phyloP scores from a whole-genome alignment of 768 basidiomycete genomes.

The Podaxis mareebaensis region DNA sequence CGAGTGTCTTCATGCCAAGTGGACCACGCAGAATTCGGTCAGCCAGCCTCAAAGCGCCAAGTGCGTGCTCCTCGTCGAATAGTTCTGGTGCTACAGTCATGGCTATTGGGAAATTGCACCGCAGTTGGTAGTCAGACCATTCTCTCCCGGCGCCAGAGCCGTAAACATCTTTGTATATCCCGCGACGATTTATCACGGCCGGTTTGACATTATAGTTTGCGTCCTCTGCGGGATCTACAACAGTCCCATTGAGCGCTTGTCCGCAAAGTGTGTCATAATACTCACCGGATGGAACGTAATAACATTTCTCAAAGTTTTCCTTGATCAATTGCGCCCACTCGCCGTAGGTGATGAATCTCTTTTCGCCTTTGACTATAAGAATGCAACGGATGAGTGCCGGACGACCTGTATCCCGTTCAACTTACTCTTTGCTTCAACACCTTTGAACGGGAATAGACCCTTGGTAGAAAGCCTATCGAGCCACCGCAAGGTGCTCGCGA shows the following conservation, averaged over 20 bases:
- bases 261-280: neutral
- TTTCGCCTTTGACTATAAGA: constrained; percentile 64
- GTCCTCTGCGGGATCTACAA: constrained; percentile 71
- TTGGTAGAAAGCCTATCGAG: constrained; percentile 61
- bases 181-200: constrained; percentile 78
- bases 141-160: constrained; percentile 85
- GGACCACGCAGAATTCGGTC: constrained; percentile 83
- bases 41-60: constrained; percentile 77
- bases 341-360: constrained; percentile 77
- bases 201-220: constrained; percentile 67
- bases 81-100: constrained; percentile 98
- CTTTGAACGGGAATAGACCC: constrained; percentile 86
- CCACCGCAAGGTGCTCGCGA: constrained; percentile 95
- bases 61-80: constrained; percentile 79
- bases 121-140: constrained; percentile 97
- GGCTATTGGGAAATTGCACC: constrained; percentile 92
- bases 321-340: constrained; percentile 90
- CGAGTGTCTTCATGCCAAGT: constrained; percentile 95
- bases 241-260: constrained; percentile 1
- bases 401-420: constrained; percentile 18
- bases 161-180: constrained; percentile 98
- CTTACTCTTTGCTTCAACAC: constrained; percentile 80
- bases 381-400: neutral
- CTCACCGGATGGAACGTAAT: constrained; percentile 44
- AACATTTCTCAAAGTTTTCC: constrained; percentile 83